Conservation (phyloP, 805 yeast genomes). For the Candida glaebosa region DNA sequence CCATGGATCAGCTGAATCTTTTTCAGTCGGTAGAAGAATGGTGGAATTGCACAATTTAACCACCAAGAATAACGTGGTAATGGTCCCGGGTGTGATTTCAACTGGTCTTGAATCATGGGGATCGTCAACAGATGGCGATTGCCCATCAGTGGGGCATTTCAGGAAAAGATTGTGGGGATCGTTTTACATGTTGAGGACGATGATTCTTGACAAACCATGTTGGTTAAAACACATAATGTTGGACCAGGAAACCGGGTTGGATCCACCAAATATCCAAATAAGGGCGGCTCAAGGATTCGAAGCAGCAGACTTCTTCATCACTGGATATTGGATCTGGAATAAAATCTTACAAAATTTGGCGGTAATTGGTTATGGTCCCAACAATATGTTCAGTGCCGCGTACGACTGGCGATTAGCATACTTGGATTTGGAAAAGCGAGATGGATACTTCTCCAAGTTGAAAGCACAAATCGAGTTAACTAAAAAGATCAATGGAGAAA, state of each 20-base stretch:
- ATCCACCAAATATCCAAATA: constrained; percentile 76
- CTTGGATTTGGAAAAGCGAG: constrained; percentile 82
- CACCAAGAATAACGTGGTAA: constrained; percentile 73
- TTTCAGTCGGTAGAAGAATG: constrained; percentile 79
- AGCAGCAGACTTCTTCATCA: constrained; percentile 92
- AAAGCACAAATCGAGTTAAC: constrained; percentile 69
- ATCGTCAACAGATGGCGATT: constrained; percentile 64
- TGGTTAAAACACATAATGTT: constrained; percentile 91
- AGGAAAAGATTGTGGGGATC: constrained; percentile 96
- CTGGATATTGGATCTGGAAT: constrained; percentile 99
- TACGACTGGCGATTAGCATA: constrained; percentile 97
- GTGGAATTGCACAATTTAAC: constrained; percentile 46
- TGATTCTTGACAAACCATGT: constrained; percentile 87
- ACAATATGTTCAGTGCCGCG: constrained; percentile 84
- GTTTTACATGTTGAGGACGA: constrained; percentile 87
- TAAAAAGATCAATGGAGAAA: constrained; percentile 51
- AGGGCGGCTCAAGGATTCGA: constrained; percentile 96
- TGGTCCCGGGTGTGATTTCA: constrained; percentile 95
- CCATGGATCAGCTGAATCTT: constrained; percentile 69
- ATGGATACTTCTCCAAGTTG: constrained; percentile 76
- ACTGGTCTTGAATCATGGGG: constrained; percentile 97
- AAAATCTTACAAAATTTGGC: constrained; percentile 92
- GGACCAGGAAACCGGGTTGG: constrained; percentile 88
- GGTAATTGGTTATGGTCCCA: constrained; percentile 90
- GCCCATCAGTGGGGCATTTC: constrained; percentile 82